Conservation (phyloP, 192 early-diverging fungal genomes). For the Diversispora eburnea region DNA sequence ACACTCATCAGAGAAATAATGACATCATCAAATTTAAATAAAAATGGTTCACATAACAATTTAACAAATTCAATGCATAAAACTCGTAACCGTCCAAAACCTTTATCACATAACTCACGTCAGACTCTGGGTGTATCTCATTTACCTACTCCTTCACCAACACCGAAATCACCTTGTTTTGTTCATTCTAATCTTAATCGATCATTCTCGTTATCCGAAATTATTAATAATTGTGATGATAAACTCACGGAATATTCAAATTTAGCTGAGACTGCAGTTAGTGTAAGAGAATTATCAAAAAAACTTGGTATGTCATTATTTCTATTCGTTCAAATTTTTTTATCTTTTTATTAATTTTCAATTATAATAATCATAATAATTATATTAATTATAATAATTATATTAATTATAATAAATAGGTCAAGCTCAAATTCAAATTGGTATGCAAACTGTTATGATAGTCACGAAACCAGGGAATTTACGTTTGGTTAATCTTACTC, state of each 20-base stretch:
- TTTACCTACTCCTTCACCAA: slow-evolving; percentile 16
- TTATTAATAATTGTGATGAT: neutral
- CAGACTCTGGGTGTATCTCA: neutral
- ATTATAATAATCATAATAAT: neutral
- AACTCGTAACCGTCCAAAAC: neutral
- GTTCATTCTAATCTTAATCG: slow-evolving; percentile 25
- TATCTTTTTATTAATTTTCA: neutral
- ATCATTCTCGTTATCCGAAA: neutral
- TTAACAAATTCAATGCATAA: neutral
- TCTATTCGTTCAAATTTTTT: too few relatives aligned
- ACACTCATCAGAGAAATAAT: too few relatives aligned
- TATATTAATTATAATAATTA: neutral
- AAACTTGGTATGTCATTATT: slow-evolving; percentile 53
- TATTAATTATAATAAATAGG: slow-evolving; percentile 23
- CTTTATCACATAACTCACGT: neutral
- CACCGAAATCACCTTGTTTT: slow-evolving; percentile 21
- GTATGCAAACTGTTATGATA: slow-evolving; percentile 60
- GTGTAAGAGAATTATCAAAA: slow-evolving; percentile 68
- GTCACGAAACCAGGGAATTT: slow-evolving; percentile 74
- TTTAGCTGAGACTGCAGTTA: slow-evolving; percentile 63
- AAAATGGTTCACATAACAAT: neutral
- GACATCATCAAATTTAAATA: neutral
- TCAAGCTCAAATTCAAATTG: slow-evolving; percentile 43
- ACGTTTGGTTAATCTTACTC: slow-evolving; percentile 61
- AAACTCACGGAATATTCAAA: slow-evolving; percentile 15